These are phyloP conservation scores for Pichia nanzhaoensis DNA, from an alignment of 805 yeast species.

Conservation along the genomic window DNA sequence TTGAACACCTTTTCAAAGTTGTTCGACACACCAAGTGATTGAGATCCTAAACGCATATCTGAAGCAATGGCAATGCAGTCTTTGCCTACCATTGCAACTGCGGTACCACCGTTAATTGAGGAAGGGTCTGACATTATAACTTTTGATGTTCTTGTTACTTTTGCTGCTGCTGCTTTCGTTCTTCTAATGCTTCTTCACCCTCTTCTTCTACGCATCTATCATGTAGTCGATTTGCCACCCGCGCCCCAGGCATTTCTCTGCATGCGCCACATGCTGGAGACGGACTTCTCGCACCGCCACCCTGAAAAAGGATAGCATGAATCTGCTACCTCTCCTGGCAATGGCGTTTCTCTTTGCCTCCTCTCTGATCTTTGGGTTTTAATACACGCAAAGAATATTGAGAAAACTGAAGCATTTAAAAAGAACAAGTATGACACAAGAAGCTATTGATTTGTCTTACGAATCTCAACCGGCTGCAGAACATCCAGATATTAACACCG, in stretches of 20 bases:
- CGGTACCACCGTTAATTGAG: constrained; percentile 86
- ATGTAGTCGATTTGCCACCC: too few relatives aligned
- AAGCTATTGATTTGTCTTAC: constrained; percentile 12
- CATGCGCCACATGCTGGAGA: neutral
- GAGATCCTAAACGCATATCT: constrained; percentile 90
- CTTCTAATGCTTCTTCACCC: neutral
- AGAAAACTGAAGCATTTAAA: neutral
- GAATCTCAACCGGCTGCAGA: constrained; percentile 5
- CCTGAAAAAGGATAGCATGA: too few relatives aligned
- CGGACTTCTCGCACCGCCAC: neutral
- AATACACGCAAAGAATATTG: neutral
- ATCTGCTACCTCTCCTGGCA: too few relatives aligned
- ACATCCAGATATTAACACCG: neutral
- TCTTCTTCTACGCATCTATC: neutral
- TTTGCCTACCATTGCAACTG: constrained; percentile 97
- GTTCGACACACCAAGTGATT: constrained; percentile 85
- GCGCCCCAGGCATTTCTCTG: too few relatives aligned
- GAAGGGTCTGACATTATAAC: constrained; percentile 65
- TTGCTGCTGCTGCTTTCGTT: neutral
- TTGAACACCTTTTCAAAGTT: constrained; percentile 89
- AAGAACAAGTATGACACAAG: constrained; percentile 4
- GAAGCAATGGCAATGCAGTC: constrained; percentile 98
- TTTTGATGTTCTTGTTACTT: neutral
- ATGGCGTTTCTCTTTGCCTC: too few relatives aligned
- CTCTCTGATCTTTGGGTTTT: too few relatives aligned